phyloP scores from a whole-genome alignment of 805 yeast genomes.

The Candida suzukii region DNA sequence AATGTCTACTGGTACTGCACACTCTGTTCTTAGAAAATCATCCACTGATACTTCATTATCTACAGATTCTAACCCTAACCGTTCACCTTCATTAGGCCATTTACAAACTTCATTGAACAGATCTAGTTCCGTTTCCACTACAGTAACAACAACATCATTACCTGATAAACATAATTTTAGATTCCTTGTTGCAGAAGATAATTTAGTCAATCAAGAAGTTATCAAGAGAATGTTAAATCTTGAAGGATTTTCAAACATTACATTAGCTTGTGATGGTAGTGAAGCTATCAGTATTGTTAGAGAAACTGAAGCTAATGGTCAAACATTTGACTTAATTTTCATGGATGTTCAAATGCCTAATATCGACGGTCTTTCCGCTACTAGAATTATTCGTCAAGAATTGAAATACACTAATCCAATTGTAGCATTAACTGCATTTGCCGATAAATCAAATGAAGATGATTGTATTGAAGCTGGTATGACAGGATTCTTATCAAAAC shows the following conservation, averaged over 20 bases:
- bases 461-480: slow-evolving; percentile 87
- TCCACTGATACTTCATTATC: slow-evolving; percentile 8
- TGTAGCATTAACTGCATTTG: slow-evolving; percentile 92
- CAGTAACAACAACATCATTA: neutral
- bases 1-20: slow-evolving; percentile 48
- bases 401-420: slow-evolving; percentile 64
- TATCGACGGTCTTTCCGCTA: slow-evolving; percentile 83
- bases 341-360: slow-evolving; percentile 99
- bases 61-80: neutral
- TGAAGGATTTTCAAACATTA: slow-evolving; percentile 69
- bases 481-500: slow-evolving; percentile 87
- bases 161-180: slow-evolving; percentile 22
- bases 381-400: slow-evolving; percentile 61
- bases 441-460: slow-evolving; percentile 83
- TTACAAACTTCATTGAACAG: neutral
- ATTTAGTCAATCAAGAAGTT: slow-evolving; percentile 89
- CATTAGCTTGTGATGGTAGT: slow-evolving; percentile 83
- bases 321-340: slow-evolving; percentile 64
- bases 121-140: neutral
- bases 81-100: neutral
- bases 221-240: slow-evolving; percentile 79
- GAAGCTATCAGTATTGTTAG: slow-evolving; percentile 74
- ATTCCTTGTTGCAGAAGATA: slow-evolving; percentile 90
- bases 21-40: slow-evolving; percentile 21
- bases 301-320: slow-evolving; percentile 32